phyloP scores from a whole-genome alignment of 2,329 filamentous ascomycete genomes.

The Verticillium albo-atrum region DNA sequence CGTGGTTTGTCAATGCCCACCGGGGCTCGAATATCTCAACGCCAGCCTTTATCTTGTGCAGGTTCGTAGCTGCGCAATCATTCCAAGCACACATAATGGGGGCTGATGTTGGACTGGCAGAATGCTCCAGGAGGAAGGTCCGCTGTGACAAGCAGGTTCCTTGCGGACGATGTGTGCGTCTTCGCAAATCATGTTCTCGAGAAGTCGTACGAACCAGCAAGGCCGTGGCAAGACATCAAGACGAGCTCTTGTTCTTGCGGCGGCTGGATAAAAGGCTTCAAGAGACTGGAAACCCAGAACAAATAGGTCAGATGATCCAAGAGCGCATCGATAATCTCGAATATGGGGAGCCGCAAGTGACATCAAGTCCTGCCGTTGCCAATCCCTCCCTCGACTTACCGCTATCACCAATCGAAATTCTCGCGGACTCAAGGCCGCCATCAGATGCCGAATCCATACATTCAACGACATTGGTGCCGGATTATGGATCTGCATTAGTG shows the following conservation, averaged over 20 bases:
- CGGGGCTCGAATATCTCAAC: not conserved
- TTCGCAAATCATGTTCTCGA: conserved; percentile 4
- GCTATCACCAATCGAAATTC: not conserved
- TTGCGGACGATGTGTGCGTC: conserved; percentile 10
- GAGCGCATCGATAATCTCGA: not conserved
- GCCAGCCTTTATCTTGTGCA: not conserved
- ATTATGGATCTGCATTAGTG: no score
- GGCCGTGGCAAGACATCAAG: not conserved
- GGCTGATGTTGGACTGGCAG: not conserved
- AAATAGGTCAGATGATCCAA: not conserved
- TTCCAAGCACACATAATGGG: no score
- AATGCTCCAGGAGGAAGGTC: conserved; percentile 13
- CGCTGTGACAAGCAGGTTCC: conserved; percentile 14
- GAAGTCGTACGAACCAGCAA: conserved; percentile 8
- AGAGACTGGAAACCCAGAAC: not conserved
- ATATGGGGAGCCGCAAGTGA: not conserved
- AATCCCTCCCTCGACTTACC: not conserved
- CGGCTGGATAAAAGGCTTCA: not conserved
- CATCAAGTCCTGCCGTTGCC: not conserved
- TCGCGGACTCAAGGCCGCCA: not conserved
- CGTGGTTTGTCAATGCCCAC: no score
- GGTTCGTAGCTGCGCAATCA: not conserved
- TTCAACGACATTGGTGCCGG: not conserved
- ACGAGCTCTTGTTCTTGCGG: conserved; percentile 6
- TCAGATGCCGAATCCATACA: not conserved